These are phyloP conservation scores for Cubamyces lactineus DNA, from an alignment of 768 basidiomycete genomes.

Conservation along the genomic window DNA sequence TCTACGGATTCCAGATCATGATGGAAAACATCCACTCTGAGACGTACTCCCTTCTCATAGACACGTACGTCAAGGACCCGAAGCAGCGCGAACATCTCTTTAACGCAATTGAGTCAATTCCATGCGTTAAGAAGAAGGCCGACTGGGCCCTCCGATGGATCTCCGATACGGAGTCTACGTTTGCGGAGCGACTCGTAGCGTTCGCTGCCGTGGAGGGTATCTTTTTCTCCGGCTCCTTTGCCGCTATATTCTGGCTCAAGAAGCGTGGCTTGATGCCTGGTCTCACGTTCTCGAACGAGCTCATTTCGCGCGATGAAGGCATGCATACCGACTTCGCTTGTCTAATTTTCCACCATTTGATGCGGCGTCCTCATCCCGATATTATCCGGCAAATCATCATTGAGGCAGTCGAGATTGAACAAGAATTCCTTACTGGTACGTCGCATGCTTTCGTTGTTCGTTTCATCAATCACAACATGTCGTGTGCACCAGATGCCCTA, in stretches of 20 bases:
- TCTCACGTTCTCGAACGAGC: constrained; percentile 94
- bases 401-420: constrained; percentile 86
- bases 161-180: constrained; percentile 74
- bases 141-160: constrained; percentile 96
- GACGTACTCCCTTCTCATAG: constrained; percentile 93
- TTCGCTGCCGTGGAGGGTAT: constrained; percentile 96
- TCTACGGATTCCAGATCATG: constrained; percentile 98
- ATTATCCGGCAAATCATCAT: constrained; percentile 71
- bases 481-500: constrained; percentile 79
- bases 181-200: constrained; percentile 87
- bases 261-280: constrained; percentile 97
- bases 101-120: constrained; percentile 91
- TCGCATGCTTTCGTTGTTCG: neutral
- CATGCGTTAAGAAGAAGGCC: constrained; percentile 92
- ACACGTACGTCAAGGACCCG: constrained; percentile 88
- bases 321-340: constrained; percentile 98
- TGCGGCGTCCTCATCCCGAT: constrained; percentile 80
- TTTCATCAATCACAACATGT: neutral
- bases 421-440: constrained; percentile 82
- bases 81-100: constrained; percentile 81
- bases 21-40: constrained; percentile 98
- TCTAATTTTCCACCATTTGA: constrained; percentile 83
- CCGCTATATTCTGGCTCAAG: constrained; percentile 96
- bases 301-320: constrained; percentile 95
- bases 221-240: constrained; percentile 94